phyloP scores from a whole-genome alignment of 2,329 filamentous ascomycete genomes.

The Xylaria sp. region DNA sequence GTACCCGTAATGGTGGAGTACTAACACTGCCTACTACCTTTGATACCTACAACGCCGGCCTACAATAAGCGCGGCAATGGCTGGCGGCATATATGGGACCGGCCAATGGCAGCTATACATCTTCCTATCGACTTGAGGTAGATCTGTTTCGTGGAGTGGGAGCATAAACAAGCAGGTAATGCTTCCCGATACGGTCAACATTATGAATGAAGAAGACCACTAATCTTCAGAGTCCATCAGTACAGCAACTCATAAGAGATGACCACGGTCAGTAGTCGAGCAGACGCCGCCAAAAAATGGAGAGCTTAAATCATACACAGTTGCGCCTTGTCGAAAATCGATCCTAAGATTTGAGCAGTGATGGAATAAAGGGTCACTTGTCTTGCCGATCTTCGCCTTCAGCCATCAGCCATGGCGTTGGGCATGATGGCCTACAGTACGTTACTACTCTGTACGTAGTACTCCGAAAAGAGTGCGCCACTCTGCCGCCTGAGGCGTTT shows the following conservation, averaged over 20 bases:
- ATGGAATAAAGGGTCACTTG: too few species aligned
- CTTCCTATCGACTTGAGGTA: background rate
- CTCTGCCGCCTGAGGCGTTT: background rate
- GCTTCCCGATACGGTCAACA: background rate
- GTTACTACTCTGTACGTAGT: too few species aligned
- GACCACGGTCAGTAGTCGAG: too few species aligned
- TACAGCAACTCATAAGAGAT: background rate
- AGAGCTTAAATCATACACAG: too few species aligned
- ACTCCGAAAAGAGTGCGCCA: too few species aligned
- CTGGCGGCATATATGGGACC: background rate
- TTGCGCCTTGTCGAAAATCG: too few species aligned
- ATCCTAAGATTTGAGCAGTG: too few species aligned
- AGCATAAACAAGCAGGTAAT: conserved; percentile 1
- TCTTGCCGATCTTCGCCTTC: too few species aligned
- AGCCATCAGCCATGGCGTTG: too few species aligned
- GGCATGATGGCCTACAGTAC: too few species aligned
- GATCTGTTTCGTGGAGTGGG: background rate
- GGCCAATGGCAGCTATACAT: background rate
- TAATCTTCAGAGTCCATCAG: background rate
- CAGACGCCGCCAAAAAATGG: too few species aligned
- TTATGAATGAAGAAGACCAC: background rate
- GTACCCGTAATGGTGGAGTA: background rate
- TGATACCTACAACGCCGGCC: background rate
- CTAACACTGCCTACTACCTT: background rate
- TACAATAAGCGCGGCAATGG: background rate